Evolutionary conservation across 2,329 filamentous ascomycete species (phyloP), one percentile per base, ranked within the genome.

Genomic region (Lasiodiplodia sp.): DNA sequence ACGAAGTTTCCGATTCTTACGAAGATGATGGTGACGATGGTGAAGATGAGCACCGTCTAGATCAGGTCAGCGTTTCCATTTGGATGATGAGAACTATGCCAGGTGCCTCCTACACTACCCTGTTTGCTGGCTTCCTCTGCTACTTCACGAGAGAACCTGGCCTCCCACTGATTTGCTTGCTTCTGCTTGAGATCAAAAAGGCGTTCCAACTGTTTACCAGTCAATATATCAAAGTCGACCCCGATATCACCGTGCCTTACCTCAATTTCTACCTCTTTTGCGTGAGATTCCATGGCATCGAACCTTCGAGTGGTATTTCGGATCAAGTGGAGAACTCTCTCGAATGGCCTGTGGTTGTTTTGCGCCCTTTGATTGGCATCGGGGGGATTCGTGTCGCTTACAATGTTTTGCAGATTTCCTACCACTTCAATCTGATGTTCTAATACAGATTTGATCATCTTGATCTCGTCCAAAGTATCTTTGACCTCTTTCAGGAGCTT

Each of bases 161-260:
- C 89, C 74, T 91, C 89, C 57, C 90, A 86, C 0, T 87, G 88
- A 77, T 91, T 91, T 71, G 88, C 88, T 69, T 91, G 88, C 75
- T 91, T 91, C 73, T 91, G 89, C 73, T 91, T 91, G 0, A 91
- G 82, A 71, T 91, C 89, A 0, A 91, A 84, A 7, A 91, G 79
- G 71, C 90, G 86, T 0, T 86, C 88, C 53, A 91, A 84, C 68
- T 83, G 12, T 25, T 18, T 3, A 86, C 12, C 55, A 84, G 79
- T 73, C 90, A 89, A 37, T 37, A 37, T 12, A 8, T 37, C 12
- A 69, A 7, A 21, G 7, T 31, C 11, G 10, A 34, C 12, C 3
- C 6, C 5, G 52, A 55, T 16, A 16, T 16, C 23, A 1, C 25
- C 10, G 21, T 8, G 16, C n/a, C 53, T 57, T 57, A 57, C 53